A percentile compares a stretch with the other conserved stretches of the same genome.
phyloP scores from a whole-genome alignment of 306 rosid genomes.

The Senna tora region DNA sequence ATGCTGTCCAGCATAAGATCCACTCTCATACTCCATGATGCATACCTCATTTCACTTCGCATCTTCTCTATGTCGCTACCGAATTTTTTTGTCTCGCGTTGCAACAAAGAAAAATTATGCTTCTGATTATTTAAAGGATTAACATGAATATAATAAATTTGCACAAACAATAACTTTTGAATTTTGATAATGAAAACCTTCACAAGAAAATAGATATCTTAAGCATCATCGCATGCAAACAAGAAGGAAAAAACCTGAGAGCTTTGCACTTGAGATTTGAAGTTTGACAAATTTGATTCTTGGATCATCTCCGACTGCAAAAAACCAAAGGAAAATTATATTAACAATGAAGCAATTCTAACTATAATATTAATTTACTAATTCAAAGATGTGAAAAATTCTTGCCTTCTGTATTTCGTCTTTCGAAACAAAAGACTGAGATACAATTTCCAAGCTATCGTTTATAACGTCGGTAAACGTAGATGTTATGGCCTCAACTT shows the following conservation, averaged over 20 bases:
- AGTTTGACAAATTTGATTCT: conserved; percentile 56
- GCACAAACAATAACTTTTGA: conserved; percentile 3
- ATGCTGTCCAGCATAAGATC: no score
- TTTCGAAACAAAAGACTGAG: conserved; percentile 55
- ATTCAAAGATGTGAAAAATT: background rate
- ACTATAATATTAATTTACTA: background rate
- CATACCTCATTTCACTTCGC: conserved; percentile 73
- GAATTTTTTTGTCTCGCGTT: conserved; percentile 70
- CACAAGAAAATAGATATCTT: background rate
- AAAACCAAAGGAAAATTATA: background rate
- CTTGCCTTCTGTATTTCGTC: conserved; percentile 56
- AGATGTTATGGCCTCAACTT: conserved; percentile 67
- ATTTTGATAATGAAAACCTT: background rate
- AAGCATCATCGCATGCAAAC: no score
- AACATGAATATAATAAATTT: background rate
- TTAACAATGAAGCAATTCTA: background rate
- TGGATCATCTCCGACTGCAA: conserved; percentile 52
- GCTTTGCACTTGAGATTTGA: conserved; percentile 55
- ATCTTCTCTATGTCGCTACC: conserved; percentile 66
- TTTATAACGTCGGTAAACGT: conserved; percentile 56
- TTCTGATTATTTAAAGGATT: conserved; percentile 44
- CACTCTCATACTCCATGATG: no score
- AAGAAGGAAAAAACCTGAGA: conserved; percentile 51
- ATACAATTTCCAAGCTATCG: conserved; percentile 60
- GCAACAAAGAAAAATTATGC: conserved; percentile 68